Percentiles rank a stretch among this genome's conserved stretches.
Conservation (phyloP, 2,329 filamentous ascomycete species). For the Colletotrichum sp. region DNA sequence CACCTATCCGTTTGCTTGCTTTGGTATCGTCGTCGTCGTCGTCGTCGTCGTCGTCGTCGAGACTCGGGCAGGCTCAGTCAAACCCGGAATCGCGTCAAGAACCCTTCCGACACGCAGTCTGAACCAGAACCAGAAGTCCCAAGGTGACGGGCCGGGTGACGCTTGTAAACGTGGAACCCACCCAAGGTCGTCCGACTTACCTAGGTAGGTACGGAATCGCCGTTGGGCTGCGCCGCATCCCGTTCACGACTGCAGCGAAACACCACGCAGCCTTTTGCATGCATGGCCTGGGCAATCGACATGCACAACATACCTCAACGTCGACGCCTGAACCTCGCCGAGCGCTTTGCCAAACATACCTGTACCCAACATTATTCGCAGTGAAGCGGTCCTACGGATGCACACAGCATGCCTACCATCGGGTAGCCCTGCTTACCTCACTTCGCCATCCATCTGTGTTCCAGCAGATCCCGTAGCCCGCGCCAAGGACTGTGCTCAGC, state of each 20-base stretch:
- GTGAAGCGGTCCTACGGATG: neutral
- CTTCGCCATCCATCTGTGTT: neutral
- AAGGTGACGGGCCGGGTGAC: neutral
- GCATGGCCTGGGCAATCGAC: neutral
- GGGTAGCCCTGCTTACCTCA: neutral
- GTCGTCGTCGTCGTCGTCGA: neutral
- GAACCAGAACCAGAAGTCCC: neutral
- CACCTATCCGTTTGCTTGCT: neutral
- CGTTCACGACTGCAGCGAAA: neutral
- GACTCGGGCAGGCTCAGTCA: neutral
- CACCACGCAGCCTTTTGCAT: neutral
- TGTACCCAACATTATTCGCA: neutral
- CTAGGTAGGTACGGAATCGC: constrained; percentile 4
- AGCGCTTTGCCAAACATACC: neutral
- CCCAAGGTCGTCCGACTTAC: neutral
- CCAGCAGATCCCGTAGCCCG: neutral
- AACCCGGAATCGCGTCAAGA: neutral
- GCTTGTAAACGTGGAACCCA: neutral
- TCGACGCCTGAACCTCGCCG: neutral
- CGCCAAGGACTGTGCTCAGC: neutral
- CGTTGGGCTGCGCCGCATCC: neutral
- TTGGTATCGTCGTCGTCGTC: neutral
- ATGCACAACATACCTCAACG: neutral
- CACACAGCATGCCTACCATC: neutral
- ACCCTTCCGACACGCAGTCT: neutral